phyloP scores from a whole-genome alignment of 345 rosid species.

The Aquilaria malaccensis region DNA sequence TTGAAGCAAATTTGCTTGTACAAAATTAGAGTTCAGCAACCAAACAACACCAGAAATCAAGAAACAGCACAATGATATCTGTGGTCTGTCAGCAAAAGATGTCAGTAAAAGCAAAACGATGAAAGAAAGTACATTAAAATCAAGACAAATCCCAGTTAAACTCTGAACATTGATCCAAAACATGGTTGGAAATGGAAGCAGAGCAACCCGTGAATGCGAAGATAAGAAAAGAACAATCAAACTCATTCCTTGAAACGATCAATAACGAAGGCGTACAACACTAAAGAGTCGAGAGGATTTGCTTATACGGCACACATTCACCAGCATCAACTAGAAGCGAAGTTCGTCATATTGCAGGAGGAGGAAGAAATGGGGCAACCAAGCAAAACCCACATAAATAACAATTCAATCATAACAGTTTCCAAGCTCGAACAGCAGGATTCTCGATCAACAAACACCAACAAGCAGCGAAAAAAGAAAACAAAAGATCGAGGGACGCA shows the following conservation, averaged over 20 bases:
- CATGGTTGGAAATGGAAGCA: constrained; percentile 7
- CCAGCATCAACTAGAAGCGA: constrained; percentile 26
- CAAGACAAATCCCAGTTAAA: constrained; percentile 17
- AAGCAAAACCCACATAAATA: constrained; percentile 8
- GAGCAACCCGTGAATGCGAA: not conserved
- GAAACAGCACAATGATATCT: not conserved
- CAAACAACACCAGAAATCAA: not conserved
- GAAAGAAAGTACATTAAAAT: constrained; percentile 16
- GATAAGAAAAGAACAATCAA: not conserved
- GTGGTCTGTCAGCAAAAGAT: constrained; percentile 4
- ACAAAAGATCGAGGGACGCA: constrained; percentile 14
- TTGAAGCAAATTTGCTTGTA: too few relatives aligned
- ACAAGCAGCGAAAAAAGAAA: not conserved
- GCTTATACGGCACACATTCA: constrained; percentile 42
- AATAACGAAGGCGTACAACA: constrained; percentile 3
- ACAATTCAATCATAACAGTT: constrained; percentile 1
- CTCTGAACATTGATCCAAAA: constrained; percentile 6
- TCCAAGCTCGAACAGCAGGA: constrained; percentile 11
- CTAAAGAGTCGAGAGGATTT: constrained; percentile 7
- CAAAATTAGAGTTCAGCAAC: too few relatives aligned
- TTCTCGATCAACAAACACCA: not conserved
- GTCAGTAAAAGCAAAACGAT: not conserved
- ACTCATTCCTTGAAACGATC: constrained; percentile 15
- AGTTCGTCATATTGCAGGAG: not conserved
- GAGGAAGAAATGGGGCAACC: constrained; percentile 4